Evolutionary conservation across 768 basidiomycete genomes (phyloP), one percentile per base, ranked within the genome.

Genomic region (Termitomyces sp.): DNA sequence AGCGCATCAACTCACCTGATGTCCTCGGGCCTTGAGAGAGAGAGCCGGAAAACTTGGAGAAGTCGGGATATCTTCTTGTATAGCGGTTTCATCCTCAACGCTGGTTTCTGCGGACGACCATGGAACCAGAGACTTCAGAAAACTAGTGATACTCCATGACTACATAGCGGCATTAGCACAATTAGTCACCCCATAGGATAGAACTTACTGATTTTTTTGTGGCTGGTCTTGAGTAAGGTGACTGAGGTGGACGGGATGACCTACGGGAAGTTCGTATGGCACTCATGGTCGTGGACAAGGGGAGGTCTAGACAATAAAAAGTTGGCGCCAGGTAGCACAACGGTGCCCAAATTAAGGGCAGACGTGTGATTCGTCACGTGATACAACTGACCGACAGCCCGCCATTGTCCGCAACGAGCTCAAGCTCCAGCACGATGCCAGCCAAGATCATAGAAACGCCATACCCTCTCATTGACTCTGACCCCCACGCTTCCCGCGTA

Each of bases 381-480:
- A 66, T 34, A 36, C 17, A 32, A 38, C 20, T 15, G 47, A 25
- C 43, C 20, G 38, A 52, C 57, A 56, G 46, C 5, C 69, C 69
- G 70, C 69, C 72, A 69, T 71, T 69, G 68, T 70, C 71, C 72
- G 67, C 65, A 60, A 70, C 70, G 64, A 65, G 66, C 64, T 66
- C 46, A 51, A 48, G 25, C 57, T 58, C 58, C 65, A 56, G 47
- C 55, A 56, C 73, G 63, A 83, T 84, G 83, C 82, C 84, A 55
- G 72, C 74, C 63, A 82, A 81, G 71, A 71, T 78, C 61, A 73
- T 80, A 58, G 71, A 77, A 69, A 86, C 89, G 45, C 86, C 87
- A 31, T 96, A 86, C 77, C 95, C 95, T 52, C 87, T 96, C 75
- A 91, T 98, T 77, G 96, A 98, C 76, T 80, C 86, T 0, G 96